Evolutionary conservation across 2,329 filamentous ascomycete genomes (phyloP).

Genomic region (Ophiostoma ulmi): DNA sequence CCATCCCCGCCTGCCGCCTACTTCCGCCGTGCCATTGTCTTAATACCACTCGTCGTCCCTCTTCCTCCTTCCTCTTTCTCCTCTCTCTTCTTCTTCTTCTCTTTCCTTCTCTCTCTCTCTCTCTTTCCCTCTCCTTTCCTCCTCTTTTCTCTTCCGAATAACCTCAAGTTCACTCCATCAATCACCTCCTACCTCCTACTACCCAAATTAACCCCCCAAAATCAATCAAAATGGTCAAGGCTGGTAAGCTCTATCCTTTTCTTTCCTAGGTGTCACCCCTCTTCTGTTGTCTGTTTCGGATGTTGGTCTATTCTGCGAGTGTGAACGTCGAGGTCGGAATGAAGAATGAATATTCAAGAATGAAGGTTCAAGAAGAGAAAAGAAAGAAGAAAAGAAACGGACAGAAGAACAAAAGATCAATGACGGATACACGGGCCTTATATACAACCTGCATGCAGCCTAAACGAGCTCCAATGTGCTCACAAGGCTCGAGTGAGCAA

Average conservation of each 20-base stretch:
- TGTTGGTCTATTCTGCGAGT: constrained; percentile 2
- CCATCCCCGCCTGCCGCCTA: constrained; percentile 21
- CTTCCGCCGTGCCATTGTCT: constrained; percentile 18
- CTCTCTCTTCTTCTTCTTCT: constrained; percentile 9
- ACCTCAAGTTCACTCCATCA: constrained; percentile 8
- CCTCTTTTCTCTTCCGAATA: constrained; percentile 3
- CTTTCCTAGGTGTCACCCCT: background rate
- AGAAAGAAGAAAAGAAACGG: background rate
- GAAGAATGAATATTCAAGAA: background rate
- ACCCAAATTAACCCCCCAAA: constrained; percentile 26
- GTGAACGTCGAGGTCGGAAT: background rate
- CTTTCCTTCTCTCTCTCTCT: constrained; percentile 11
- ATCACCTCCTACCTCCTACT: constrained; percentile 8
- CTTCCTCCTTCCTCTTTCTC: constrained; percentile 9
- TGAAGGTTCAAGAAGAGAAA: background rate
- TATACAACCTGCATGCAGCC: constrained; percentile 12
- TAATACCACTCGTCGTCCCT: constrained; percentile 14
- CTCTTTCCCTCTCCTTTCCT: constrained; percentile 9
- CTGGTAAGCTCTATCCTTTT: constrained; percentile 58
- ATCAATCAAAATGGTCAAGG: constrained; percentile 92
- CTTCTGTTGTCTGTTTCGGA: background rate
- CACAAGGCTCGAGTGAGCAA: constrained; percentile 23
- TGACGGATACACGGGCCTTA: constrained; percentile 5
- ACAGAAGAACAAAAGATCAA: background rate
- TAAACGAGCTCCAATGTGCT: constrained; percentile 14